A percentile compares a stretch with the other conserved stretches of the same genome.
Evolutionary conservation across 2,329 filamentous ascomycete species (phyloP).

Genomic region (Penicillium sp.): DNA sequence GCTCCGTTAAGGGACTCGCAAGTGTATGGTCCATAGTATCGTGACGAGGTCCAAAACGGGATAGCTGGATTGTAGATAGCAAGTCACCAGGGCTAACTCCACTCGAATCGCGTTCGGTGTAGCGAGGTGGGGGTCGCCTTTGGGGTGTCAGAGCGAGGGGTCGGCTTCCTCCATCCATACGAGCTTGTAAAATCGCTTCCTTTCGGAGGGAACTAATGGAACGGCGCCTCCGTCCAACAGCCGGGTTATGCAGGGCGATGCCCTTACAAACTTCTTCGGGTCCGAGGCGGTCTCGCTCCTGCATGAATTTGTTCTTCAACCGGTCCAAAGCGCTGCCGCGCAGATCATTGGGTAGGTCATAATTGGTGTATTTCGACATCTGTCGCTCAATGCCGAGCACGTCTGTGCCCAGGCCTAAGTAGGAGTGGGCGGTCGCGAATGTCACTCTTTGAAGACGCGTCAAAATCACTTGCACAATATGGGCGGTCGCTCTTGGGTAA

Average conservation of each 20-base stretch:
- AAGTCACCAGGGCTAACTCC: conserved; percentile 74
- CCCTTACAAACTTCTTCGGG: conserved; percentile 84
- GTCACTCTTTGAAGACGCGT: conserved; percentile 94
- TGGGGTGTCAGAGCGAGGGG: conserved; percentile 18
- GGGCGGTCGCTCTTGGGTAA: conserved; percentile 93
- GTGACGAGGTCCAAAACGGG: conserved; percentile 59
- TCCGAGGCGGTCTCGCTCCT: conserved; percentile 78
- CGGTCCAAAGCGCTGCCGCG: conserved; percentile 79
- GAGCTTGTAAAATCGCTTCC: conserved; percentile 74
- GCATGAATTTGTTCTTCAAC: conserved; percentile 88
- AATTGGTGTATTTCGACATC: conserved; percentile 90
- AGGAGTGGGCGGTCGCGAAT: conserved; percentile 89
- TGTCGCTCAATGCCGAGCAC: conserved; percentile 89
- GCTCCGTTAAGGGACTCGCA: conserved; percentile 46
- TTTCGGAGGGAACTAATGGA: conserved; percentile 76
- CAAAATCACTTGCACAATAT: conserved; percentile 96
- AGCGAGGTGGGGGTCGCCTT: conserved; percentile 17
- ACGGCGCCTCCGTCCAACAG: conserved; percentile 63
- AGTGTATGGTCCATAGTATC: conserved; percentile 37
- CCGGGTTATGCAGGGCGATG: conserved; percentile 89
- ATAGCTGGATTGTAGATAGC: conserved; percentile 72
- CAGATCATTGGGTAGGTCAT: conserved; percentile 87
- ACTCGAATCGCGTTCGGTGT: conserved; percentile 33
- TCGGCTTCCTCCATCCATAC: conserved; percentile 48
- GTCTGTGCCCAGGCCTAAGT: conserved; percentile 87